phyloP scores from a whole-genome alignment of 257 asterid genomes.

The Solanum tacnaense region DNA sequence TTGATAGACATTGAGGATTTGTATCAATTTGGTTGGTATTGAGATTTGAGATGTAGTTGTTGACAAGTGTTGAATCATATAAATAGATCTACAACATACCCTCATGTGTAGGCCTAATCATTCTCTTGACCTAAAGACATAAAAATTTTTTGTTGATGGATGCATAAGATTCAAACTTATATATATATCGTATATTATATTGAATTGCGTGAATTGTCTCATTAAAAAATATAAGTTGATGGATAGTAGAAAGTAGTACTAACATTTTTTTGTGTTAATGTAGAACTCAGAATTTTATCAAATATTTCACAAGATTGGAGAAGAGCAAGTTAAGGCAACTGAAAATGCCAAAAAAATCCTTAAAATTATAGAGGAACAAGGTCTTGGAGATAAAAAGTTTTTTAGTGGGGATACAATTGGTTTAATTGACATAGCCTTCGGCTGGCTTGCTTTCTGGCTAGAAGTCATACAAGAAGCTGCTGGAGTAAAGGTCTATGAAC shows the following conservation, averaged over 20 bases:
- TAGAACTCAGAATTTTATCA: background rate
- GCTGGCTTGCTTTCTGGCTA: conserved; percentile 15
- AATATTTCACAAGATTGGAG: conserved; percentile 4
- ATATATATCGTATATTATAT: background rate
- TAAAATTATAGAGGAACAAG: conserved; percentile 10
- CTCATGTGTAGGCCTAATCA: background rate
- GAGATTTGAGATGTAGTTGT: background rate
- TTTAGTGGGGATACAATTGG: conserved; percentile 10
- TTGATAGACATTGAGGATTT: background rate
- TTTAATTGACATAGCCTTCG: conserved; percentile 8
- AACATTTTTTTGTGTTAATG: background rate
- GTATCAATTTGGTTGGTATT: background rate
- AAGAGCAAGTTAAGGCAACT: conserved; percentile 5
- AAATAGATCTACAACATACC: background rate
- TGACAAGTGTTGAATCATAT: background rate
- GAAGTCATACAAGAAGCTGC: conserved; percentile 7
- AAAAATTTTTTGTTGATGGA: background rate
- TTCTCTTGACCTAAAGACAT: background rate
- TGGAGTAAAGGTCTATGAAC: conserved; percentile 4
- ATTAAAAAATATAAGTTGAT: background rate
- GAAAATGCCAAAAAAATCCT: conserved; percentile 3
- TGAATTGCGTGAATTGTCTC: background rate
- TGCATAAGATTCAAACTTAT: background rate
- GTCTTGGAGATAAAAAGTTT: conserved; percentile 17
- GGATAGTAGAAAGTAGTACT: background rate